These are phyloP conservation scores for Houttuynia cordata DNA, from an alignment of 164 flowering plant genomes.

Conservation along the genomic window DNA sequence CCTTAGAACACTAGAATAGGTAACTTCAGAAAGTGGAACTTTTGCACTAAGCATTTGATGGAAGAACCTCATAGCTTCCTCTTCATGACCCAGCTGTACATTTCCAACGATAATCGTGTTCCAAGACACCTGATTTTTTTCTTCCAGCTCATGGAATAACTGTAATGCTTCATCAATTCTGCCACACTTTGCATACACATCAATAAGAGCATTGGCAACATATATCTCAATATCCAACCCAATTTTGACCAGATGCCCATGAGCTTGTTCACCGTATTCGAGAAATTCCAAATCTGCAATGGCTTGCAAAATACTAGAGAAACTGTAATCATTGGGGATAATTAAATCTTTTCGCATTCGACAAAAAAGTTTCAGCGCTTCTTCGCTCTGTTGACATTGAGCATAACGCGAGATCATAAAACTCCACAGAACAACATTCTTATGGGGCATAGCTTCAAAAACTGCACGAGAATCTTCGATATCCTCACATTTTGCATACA, in stretches of 20 bases:
- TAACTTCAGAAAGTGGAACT: conserved; percentile 47
- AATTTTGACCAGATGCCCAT: conserved; percentile 41
- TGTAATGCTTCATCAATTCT: conserved; percentile 34
- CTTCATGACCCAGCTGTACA: conserved; percentile 48
- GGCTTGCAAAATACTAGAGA: conserved; percentile 71
- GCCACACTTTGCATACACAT: conserved; percentile 82
- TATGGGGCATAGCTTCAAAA: conserved; percentile 53
- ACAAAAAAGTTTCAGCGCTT: conserved; percentile 44
- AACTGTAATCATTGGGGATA: conserved; percentile 66
- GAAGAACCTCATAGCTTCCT: conserved; percentile 53
- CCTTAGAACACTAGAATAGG: conserved; percentile 66
- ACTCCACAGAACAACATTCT: conserved; percentile 81
- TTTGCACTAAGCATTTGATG: conserved; percentile 35
- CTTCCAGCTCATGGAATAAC: conserved; percentile 29
- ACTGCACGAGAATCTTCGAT: conserved; percentile 36
- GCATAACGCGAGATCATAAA: conserved; percentile 78
- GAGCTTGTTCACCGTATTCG: conserved; percentile 52
- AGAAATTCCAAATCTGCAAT: conserved; percentile 40
- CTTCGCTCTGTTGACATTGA: conserved; percentile 37
- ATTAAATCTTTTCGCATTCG: conserved; percentile 49
- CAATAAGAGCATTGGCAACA: conserved; percentile 77
- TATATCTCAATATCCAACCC: conserved; percentile 51
- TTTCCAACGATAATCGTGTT: conserved; percentile 83
- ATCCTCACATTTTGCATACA: conserved; percentile 49
- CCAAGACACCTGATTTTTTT: conserved; percentile 72